Evolutionary conservation across 345 rosid genomes (phyloP), one percentile per base, ranked within the genome.

Genomic region (Melaleuca quinquenervia): DNA sequence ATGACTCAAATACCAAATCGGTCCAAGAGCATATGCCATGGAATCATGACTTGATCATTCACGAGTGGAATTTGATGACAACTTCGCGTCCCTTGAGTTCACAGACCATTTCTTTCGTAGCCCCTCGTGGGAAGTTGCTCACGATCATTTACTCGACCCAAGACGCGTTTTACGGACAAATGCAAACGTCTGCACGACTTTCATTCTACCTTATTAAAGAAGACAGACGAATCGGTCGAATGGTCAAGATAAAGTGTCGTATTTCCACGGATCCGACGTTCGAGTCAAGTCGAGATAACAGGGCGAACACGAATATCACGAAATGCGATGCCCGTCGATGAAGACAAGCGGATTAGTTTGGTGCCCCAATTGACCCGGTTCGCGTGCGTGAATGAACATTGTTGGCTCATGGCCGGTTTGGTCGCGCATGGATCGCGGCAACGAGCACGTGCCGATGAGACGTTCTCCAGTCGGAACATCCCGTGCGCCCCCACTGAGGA

Each of bases 381-480:
- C 16, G 16, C 8, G 76, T 64, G 22, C 76, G 76, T 64, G 45
- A 45, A 83, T 11, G 55, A 83, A 83, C 45, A 84, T 78, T 53
- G 58, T 16, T 41, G 55, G 84, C 70, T 11, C 53, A 32, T 26
- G 84, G 60, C 45, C 80, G 52, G 50, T 62, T 51, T 50, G 50
- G 26, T 83, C 24, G 78, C 20, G 83, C 83, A 54, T 82, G 85
- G 78, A 60, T 86, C n/a, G 83, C 45, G 84, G 26, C 64, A 84
- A 13, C n/a, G 78, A 41, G 48, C 24, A 18, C 2, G 22, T 8
- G 78, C 45, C 9, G 18, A 36, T 8, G 16, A 20, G 48, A 70
- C 78, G 36, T 8, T 51, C 18, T 16, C 48, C 9, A 2, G 32
- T 32, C 18, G 24, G 53, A 51, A 51, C 53, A 51, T 15, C 16